These are phyloP conservation scores for Phytophthora niederhauseri DNA, from an alignment of 352 stramenopile species.

Conservation along the genomic window DNA sequence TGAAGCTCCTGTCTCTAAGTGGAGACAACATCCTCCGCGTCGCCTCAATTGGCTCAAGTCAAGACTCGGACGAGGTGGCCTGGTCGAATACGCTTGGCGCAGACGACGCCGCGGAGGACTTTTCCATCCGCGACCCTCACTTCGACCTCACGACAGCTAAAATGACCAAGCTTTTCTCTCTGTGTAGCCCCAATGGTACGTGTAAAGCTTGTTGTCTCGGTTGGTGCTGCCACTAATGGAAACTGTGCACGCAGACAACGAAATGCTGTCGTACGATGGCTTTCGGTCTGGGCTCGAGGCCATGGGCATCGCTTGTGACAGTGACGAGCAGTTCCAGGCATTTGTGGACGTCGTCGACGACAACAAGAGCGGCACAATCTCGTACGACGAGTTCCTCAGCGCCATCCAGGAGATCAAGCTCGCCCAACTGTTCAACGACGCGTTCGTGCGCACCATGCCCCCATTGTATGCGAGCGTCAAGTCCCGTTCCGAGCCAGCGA, in stretches of 20 bases:
- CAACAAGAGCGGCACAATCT: constrained; percentile 72
- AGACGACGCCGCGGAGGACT: constrained; percentile 4
- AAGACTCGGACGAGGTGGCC: neutral
- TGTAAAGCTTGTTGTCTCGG: neutral
- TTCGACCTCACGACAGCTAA: constrained; percentile 16
- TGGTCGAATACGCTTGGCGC: constrained; percentile 14
- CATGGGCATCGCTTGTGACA: constrained; percentile 64
- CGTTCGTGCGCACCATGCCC: constrained; percentile 46
- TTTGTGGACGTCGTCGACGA: constrained; percentile 79
- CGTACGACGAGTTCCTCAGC: constrained; percentile 76
- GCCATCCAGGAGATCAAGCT: constrained; percentile 87
- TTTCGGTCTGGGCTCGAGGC: constrained; percentile 62
- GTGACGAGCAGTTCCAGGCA: constrained; percentile 54
- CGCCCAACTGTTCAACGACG: constrained; percentile 71
- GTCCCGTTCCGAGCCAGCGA: constrained; percentile 8
- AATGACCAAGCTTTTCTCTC: constrained; percentile 46
- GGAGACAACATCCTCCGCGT: constrained; percentile 49
- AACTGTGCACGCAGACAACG: constrained; percentile 24
- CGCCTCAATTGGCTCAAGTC: constrained; percentile 31
- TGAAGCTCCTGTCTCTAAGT: constrained; percentile 33
- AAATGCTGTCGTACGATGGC: constrained; percentile 62
- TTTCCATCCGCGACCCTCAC: constrained; percentile 14
- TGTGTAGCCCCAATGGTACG: constrained; percentile 54
- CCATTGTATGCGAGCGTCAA: constrained; percentile 4
- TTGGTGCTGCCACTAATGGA: neutral